These are phyloP conservation scores for Oenanthe javanica DNA, from an alignment of 140 eudicot species.

Conservation along the genomic window DNA sequence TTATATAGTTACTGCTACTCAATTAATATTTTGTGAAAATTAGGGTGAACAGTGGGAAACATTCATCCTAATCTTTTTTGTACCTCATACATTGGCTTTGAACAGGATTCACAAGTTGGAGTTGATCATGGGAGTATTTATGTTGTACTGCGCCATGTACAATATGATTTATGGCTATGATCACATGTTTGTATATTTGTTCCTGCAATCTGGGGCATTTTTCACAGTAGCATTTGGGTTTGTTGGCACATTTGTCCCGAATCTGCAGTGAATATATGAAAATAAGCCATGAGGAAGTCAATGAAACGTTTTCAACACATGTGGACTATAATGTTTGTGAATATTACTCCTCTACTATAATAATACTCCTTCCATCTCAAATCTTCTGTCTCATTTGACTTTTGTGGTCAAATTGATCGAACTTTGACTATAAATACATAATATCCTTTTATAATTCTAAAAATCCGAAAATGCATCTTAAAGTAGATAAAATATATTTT, in stretches of 20 bases:
- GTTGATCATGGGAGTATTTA: conserved; percentile 55
- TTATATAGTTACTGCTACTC: not conserved
- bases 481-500: too few relatives aligned
- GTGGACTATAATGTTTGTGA: not conserved
- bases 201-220: conserved; percentile 70
- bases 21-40: not conserved
- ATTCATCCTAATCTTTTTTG: not conserved
- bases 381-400: too few relatives aligned
- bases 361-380: too few relatives aligned
- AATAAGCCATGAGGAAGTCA: not conserved
- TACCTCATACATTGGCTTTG: conserved; percentile 11
- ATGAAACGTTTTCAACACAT: not conserved
- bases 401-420: too few relatives aligned
- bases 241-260: conserved; percentile 54
- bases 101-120: conserved; percentile 58
- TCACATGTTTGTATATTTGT: conserved; percentile 61
- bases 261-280: conserved; percentile 12
- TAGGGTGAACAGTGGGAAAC: not conserved
- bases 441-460: too few relatives aligned
- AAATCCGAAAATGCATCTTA: too few relatives aligned
- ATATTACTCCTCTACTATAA: not conserved
- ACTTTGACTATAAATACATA: too few relatives aligned
- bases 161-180: conserved; percentile 51
- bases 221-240: conserved; percentile 55
- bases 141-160: conserved; percentile 52